Conservation (phyloP, 208 protist species). For the Leishmania major region DNA sequence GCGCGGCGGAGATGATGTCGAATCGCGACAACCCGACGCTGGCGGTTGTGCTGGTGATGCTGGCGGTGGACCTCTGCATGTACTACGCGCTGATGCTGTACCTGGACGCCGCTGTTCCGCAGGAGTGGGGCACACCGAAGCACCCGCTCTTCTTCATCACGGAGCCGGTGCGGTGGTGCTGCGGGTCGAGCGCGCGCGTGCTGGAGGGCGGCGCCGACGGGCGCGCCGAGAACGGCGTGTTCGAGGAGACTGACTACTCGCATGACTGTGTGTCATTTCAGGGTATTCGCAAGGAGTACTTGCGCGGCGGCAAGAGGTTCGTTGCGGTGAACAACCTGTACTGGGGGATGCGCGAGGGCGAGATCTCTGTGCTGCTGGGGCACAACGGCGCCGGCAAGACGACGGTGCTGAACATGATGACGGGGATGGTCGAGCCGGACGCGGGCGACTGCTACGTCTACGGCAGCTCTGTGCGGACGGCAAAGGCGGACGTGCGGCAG, state of each 20-base stretch:
- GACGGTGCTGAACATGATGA: slow-evolving; percentile 79
- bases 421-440: slow-evolving; percentile 62
- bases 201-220: slow-evolving; percentile 31
- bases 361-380: slow-evolving; percentile 80
- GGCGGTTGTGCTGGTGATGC: slow-evolving; percentile 39
- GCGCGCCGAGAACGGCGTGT: slow-evolving; percentile 36
- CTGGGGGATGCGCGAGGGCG: slow-evolving; percentile 59
- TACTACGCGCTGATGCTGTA: slow-evolving; percentile 78
- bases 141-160: slow-evolving; percentile 75
- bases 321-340: slow-evolving; percentile 81
- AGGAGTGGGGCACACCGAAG: slow-evolving; percentile 56
- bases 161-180: slow-evolving; percentile 34
- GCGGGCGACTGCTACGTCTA: slow-evolving; percentile 74
- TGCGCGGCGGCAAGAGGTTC: slow-evolving; percentile 40
- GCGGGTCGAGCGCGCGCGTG: neutral
- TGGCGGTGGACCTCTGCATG: slow-evolving; percentile 44
- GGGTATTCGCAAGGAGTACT: slow-evolving; percentile 53
- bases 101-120: slow-evolving; percentile 70
- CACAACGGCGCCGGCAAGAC: slow-evolving; percentile 90
- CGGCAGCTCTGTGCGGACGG: slow-evolving; percentile 10
- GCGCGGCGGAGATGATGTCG: slow-evolving; percentile 24
- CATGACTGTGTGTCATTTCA: slow-evolving; percentile 31
- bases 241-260: slow-evolving; percentile 27
- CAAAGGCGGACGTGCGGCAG: neutral
- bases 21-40: slow-evolving; percentile 15